Evolutionary conservation across 257 asterid genomes (phyloP), one percentile per base, ranked within the genome.

Genomic region (Primulina huaijiensis): DNA sequence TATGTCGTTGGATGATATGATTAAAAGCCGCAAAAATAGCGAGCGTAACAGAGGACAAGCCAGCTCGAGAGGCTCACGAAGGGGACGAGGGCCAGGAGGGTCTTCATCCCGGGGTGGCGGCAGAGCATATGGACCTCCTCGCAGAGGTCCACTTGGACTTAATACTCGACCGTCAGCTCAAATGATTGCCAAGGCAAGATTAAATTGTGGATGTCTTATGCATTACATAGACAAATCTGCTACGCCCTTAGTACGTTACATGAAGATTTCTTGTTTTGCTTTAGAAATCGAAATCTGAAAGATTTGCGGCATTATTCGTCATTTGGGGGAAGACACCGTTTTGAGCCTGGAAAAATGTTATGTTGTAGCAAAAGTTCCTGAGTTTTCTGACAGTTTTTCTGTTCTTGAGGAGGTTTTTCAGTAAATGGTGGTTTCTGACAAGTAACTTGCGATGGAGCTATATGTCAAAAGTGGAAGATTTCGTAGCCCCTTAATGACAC

Each of bases 141-240:
- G 82, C 60, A 83, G 96, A 83, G 81, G 82, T 64, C 89, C 87
- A 5, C 96, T 93, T 25, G 95, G 98, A 35, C 87, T 90, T 40
- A 88, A 85, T 80, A 62, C 84, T 67, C 86, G 90, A 9, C 81
- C 88, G 7, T 86, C 96, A 55, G 81, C 94, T 60, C 80, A 72
- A 71, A 59, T 86, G 11, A 89, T 90, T 82, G 89, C 95, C 83
- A 93, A 93, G 99, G 99, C 99, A 93, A 93, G 99, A 97, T 80
- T 83, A 67, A 82, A 76, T 80, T 79, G 75, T 85, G 91, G 93
- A 82, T 80, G 87, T 84, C 84, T 81, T 81, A 73, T 84, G 82
- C 86, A 83, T 82, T 86, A 75, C 81, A 71, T 87, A 74, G 85
- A 81, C 80, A 67, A 78, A 74, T 75, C 83, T 83, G 86, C 77